Evolutionary conservation across 108 stramenopile species (phyloP).

Genomic region (Skeletonema costatum): DNA sequence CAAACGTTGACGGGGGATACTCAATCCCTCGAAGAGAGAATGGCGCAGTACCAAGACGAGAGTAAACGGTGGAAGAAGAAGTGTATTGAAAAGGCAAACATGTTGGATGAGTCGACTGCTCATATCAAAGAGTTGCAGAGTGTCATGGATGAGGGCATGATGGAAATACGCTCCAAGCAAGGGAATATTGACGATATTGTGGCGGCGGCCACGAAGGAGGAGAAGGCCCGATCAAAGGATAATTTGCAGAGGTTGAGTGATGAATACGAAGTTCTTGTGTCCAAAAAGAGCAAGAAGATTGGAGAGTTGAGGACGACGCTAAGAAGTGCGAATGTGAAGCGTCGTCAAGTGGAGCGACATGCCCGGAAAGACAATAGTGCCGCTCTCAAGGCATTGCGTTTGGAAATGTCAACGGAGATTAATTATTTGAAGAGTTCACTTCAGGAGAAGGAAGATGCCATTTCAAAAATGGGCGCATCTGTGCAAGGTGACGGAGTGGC

Average conservation of each 20-base stretch:
- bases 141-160: slow-evolving; percentile 13
- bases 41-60: slow-evolving; percentile 20
- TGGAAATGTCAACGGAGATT: slow-evolving; percentile 19
- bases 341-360: slow-evolving; percentile 12
- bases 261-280: slow-evolving; percentile 33
- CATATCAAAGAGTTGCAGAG: slow-evolving; percentile 19
- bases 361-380: slow-evolving; percentile 8
- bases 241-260: slow-evolving; percentile 26
- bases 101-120: slow-evolving; percentile 10
- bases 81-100: slow-evolving; percentile 19
- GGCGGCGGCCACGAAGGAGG: slow-evolving; percentile 12
- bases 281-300: slow-evolving; percentile 32
- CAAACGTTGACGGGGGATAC: neutral
- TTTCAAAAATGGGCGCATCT: slow-evolving; percentile 10
- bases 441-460: slow-evolving; percentile 27
- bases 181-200: slow-evolving; percentile 13
- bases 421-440: slow-evolving; percentile 18
- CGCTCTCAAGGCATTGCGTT: slow-evolving; percentile 11
- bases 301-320: slow-evolving; percentile 24
- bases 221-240: slow-evolving; percentile 22
- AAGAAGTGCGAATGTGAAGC: slow-evolving; percentile 27
- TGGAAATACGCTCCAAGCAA: neutral
- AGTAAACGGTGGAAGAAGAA: slow-evolving; percentile 19
- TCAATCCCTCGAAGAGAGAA: neutral
- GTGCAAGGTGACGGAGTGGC: slow-evolving; percentile 22